Evolutionary conservation across 768 basidiomycete species (phyloP), one percentile per base, ranked within the genome.

Genomic region (Pilatotrama ljubarskyi): DNA sequence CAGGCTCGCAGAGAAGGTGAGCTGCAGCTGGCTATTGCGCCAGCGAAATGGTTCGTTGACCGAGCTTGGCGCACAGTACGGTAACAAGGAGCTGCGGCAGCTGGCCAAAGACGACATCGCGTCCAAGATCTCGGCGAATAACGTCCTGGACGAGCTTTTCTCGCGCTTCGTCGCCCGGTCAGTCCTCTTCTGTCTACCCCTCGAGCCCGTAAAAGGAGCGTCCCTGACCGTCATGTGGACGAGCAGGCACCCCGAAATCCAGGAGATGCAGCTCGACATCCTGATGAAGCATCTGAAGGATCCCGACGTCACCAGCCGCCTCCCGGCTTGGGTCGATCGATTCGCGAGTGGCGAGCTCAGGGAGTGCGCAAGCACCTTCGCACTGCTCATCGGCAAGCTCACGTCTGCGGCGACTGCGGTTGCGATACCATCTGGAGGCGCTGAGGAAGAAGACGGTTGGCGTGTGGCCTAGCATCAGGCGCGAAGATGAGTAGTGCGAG

Each of bases 71-170:
- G 29, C 1, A 15, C 15, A 64, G 63, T 59, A 60, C 37, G 55
- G 54, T 44, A 51, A 54, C 14, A 18, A 58, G 7, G 58, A 60
- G n/a, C 66, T 69, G 18, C 42, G 58, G 44, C 32, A 42, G 42
- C 51, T 62, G 3, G 65, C 68, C 3, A n/a, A 43, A 15, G 43
- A 51, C 15, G 66, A 66, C 42, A 61, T 70, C 37, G 20, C 40
- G 40, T 49, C 55, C 17, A 61, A 68, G 47, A 58, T 71, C 2
- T 59, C 61, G 2, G 38, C 47, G 8, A 51, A 60, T 1, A 71
- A 68, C 40, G 55, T 67, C 20, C 36, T 68, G 0, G 48, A 49
- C 7, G 70, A 71, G 47, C 24, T 70, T 3, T 70, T 69, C 55
- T 64, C 66, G 4, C 50, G 20, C 3, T 63, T 70, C 43, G 63